A percentile compares a stretch with the other conserved stretches of the same genome.
Conservation (phyloP, 495 filamentous ascomycete species). For the Penicillium waksmanii region DNA sequence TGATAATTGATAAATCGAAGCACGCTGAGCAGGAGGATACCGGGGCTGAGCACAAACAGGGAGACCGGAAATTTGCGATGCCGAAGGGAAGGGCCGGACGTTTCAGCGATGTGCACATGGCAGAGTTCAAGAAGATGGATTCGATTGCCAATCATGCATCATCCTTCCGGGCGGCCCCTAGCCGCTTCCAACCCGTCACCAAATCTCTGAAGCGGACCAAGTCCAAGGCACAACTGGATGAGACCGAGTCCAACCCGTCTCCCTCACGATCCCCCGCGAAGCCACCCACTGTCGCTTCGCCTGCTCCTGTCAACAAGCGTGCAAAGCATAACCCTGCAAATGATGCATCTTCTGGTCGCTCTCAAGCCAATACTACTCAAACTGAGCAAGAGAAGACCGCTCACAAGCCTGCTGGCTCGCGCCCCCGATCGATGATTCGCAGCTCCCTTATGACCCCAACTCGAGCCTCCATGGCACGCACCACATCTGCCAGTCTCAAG, state of each 20-base stretch:
- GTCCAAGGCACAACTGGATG: conserved; percentile 74
- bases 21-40: conserved; percentile 39
- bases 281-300: conserved; percentile 30
- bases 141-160: conserved; percentile 87
- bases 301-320: conserved; percentile 57
- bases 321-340: conserved; percentile 61
- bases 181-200: conserved; percentile 56
- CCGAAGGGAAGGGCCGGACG: conserved; percentile 76
- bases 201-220: conserved; percentile 71
- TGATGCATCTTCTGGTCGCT: conserved; percentile 54
- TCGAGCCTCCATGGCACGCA: conserved; percentile 73
- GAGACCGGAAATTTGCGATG: conserved; percentile 71
- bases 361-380: conserved; percentile 11
- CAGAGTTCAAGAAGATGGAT: conserved; percentile 94
- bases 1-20: conserved; percentile 57
- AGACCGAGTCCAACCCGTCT: conserved; percentile 45
- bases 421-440: conserved; percentile 35
- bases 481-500: conserved; percentile 57
- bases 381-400: conserved; percentile 43
- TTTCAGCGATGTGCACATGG: conserved; percentile 82
- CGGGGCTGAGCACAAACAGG: conserved; percentile 38
- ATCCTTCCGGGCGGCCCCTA: conserved; percentile 67
- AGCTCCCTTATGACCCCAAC: conserved; percentile 75
- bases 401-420: conserved; percentile 45
- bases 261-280: conserved; percentile 45